Conservation (phyloP, 768 basidiomycete genomes). For the Kwoniella sp. region DNA sequence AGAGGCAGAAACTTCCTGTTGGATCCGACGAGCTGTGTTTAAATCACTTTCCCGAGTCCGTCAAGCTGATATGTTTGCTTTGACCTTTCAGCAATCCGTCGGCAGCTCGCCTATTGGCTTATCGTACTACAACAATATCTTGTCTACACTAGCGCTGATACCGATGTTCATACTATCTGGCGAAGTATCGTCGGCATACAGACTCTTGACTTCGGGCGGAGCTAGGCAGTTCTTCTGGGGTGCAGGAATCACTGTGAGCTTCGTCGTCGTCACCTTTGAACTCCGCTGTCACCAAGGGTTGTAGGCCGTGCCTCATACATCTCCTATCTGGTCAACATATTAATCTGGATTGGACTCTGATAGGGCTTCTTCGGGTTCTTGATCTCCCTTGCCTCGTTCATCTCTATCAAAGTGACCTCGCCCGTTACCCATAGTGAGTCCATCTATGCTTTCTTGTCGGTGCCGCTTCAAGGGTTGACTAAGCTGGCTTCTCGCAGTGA, state of each 20-base stretch:
- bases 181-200: constrained; percentile 68
- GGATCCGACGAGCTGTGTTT: too few species aligned
- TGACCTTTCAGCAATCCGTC: constrained; percentile 57
- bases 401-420: constrained; percentile 96
- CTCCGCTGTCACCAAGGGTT: too few species aligned
- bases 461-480: too few species aligned
- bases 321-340: too few species aligned
- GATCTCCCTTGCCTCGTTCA: constrained; percentile 87
- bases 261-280: too few species aligned
- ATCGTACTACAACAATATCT: constrained; percentile 87
- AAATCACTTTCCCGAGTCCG: too few species aligned
- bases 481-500: constrained; percentile 34
- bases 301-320: too few species aligned
- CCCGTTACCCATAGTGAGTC: constrained; percentile 81
- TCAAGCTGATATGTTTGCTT: not conserved
- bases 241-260: constrained; percentile 73
- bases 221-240: constrained; percentile 72
- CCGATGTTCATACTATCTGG: constrained; percentile 76
- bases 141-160: constrained; percentile 71
- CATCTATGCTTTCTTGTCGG: not conserved
- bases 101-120: constrained; percentile 80
- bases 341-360: not conserved
- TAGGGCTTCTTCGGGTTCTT: constrained; percentile 67
- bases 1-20: too few species aligned
- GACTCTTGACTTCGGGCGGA: constrained; percentile 63